Base-by-base conservation (phyloP, 257 asterid species). In the Solanum clarkiae region DNA sequence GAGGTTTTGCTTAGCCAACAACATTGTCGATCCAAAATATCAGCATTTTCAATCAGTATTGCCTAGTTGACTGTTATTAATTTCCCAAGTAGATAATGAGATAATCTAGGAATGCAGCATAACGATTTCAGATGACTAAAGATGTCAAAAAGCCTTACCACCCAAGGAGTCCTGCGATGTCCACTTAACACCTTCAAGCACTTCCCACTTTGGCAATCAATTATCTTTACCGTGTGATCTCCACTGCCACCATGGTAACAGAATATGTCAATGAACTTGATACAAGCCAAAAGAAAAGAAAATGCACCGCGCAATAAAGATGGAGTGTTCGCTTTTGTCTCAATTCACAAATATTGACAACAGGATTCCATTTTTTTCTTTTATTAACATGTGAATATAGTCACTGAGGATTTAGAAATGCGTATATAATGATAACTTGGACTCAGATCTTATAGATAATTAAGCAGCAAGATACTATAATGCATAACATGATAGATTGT, bases 121-220 rank as follows among this genome's bases (percentile, higher is more conserved):
- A 79, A 80, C 77, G 53, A 65, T 71, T 18, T 85, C 22, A 80
- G 63, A 72, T 81, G 45, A 36, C 60, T 16, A 22, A 80, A 26
- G 59, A 72, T 80, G 80, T 82, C 86, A 89, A 89, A 88, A 86
- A 87, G 85, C 47, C 93, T 92, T 91, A 96, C 99, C 98, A 95
- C 99, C 99, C 99, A 96, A 80, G 99, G 99, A 63, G 99, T 96
- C 90, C 99, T 93, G 84, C 98, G 95, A 90, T 96, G 99, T 86
- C 99, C 99, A 85, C 94, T 96, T 87, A 96, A 92, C 89, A 95
- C 98, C 92, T 96, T 96, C 85, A 95, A 90, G 92, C 99, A 96
- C 75, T 91, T 96, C 83, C 99, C 97, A 83, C 94, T 94, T 90
- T 88, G 97, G 87, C 95, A 94, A 88, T 96, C 94, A 57, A 94